These are phyloP conservation scores for Pseudovirgaria hyperparasitica DNA, from an alignment of 2,329 filamentous ascomycete genomes.

Conservation along the genomic window DNA sequence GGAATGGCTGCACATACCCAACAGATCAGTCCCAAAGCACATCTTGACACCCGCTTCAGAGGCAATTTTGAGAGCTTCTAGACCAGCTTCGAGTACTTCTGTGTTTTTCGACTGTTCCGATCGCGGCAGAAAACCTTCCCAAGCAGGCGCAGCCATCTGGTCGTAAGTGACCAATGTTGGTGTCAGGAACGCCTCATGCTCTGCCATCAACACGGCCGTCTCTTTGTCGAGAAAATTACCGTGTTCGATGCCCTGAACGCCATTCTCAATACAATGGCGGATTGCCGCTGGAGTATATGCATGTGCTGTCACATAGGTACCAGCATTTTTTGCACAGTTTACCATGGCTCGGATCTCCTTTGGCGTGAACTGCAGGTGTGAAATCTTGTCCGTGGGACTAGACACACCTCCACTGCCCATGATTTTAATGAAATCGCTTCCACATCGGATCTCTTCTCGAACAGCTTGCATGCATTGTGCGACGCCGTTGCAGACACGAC, in stretches of 20 bases:
- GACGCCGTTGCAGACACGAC: slow-evolving; percentile 41
- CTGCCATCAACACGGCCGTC: slow-evolving; percentile 37
- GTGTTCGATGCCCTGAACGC: slow-evolving; percentile 45
- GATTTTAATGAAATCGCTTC: slow-evolving; percentile 51
- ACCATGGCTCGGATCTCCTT: slow-evolving; percentile 44
- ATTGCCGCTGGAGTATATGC: slow-evolving; percentile 45
- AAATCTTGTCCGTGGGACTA: slow-evolving; percentile 41
- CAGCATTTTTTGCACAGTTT: slow-evolving; percentile 34
- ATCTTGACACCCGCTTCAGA: slow-evolving; percentile 41
- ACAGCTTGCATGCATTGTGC: slow-evolving; percentile 39
- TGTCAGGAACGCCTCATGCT: slow-evolving; percentile 36
- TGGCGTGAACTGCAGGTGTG: slow-evolving; percentile 42
- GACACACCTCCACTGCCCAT: slow-evolving; percentile 47
- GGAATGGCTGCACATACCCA: too few species aligned
- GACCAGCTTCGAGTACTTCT: slow-evolving; percentile 34
- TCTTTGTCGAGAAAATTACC: slow-evolving; percentile 50
- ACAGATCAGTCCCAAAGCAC: slow-evolving; percentile 43
- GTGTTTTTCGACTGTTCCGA: slow-evolving; percentile 38
- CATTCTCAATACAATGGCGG: slow-evolving; percentile 41
- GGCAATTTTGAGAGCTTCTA: slow-evolving; percentile 36
- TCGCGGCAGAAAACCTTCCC: slow-evolving; percentile 30
- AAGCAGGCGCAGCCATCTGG: slow-evolving; percentile 34
- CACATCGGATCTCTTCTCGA: slow-evolving; percentile 42
- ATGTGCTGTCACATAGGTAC: slow-evolving; percentile 45
- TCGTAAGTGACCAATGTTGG: slow-evolving; percentile 43